phyloP scores from a whole-genome alignment of 192 early-diverging fungal genomes.

The Physocladia obscura region DNA sequence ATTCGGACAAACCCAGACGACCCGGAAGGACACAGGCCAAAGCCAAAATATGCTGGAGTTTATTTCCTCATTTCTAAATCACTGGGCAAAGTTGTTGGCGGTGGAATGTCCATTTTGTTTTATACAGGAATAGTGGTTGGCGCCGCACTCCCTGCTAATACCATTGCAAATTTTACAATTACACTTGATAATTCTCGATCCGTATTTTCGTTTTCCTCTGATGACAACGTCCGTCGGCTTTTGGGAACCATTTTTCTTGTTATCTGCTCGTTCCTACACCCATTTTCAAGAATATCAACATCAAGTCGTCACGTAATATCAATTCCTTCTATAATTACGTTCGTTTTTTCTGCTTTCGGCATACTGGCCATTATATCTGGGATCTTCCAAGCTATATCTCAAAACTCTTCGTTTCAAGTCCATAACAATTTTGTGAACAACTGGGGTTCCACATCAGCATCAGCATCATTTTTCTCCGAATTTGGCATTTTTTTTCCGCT shows the following conservation, averaged over 20 bases:
- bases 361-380: neutral
- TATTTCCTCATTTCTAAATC: slow-evolving; percentile 38
- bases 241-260: slow-evolving; percentile 3
- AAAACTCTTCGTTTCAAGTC: neutral
- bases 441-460: neutral
- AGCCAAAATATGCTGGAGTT: slow-evolving; percentile 26
- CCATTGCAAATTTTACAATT: neutral
- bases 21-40: neutral
- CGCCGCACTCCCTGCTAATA: slow-evolving; percentile 19
- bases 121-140: slow-evolving; percentile 32
- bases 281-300: neutral
- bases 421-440: slow-evolving; percentile 12
- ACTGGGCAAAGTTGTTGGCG: slow-evolving; percentile 45
- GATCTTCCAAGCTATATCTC: neutral
- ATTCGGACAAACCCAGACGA: neutral
- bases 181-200: neutral
- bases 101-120: slow-evolving; percentile 39
- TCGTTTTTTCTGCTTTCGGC: neutral
- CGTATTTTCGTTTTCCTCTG: neutral
- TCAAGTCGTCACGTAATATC: neutral
- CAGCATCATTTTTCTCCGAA: slow-evolving; percentile 9
- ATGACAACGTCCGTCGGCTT: neutral
- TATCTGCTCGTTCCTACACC: neutral
- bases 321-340: neutral
- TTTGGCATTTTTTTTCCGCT: slow-evolving; percentile 32